These are phyloP conservation scores for Cystobasidium pallidum DNA, from an alignment of 1,284 basidiomycete species.

Conservation along the genomic window DNA sequence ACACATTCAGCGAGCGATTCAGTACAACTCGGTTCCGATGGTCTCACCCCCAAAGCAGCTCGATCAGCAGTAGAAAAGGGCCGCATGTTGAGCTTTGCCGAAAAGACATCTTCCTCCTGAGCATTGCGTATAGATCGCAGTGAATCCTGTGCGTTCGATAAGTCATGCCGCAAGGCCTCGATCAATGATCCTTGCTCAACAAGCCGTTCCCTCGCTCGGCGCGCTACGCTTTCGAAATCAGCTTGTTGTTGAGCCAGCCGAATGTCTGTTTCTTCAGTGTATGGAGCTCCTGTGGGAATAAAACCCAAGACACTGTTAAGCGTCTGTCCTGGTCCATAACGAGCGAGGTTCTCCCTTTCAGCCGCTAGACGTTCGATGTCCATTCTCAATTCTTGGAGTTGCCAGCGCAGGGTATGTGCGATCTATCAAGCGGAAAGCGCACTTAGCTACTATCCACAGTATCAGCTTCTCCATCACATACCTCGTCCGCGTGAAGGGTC, in stretches of 20 bases:
- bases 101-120: conserved; percentile 7
- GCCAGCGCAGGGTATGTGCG: not conserved
- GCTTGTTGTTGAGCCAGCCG: not conserved
- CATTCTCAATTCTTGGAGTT: conserved; percentile 1
- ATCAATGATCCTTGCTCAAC: conserved; percentile 15
- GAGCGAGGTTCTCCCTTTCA: conserved; percentile 21
- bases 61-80: not conserved
- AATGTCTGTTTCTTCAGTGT: not conserved
- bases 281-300: too few relatives aligned
- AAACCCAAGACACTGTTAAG: not conserved
- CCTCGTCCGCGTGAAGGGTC: not conserved
- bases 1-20: not conserved
- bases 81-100: not conserved
- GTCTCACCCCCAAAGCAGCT: not conserved
- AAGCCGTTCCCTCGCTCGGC: conserved; percentile 26
- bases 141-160: conserved; percentile 5
- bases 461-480: not conserved
- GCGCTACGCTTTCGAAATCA: conserved; percentile 6
- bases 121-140: not conserved
- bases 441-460: not conserved
- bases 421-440: not conserved
- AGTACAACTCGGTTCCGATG: not conserved
- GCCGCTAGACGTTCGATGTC: conserved; percentile 23
- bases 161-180: not conserved
- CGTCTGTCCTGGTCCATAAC: not conserved